Conservation (phyloP, 495 filamentous ascomycete species). For the Cairneyella variabilis region DNA sequence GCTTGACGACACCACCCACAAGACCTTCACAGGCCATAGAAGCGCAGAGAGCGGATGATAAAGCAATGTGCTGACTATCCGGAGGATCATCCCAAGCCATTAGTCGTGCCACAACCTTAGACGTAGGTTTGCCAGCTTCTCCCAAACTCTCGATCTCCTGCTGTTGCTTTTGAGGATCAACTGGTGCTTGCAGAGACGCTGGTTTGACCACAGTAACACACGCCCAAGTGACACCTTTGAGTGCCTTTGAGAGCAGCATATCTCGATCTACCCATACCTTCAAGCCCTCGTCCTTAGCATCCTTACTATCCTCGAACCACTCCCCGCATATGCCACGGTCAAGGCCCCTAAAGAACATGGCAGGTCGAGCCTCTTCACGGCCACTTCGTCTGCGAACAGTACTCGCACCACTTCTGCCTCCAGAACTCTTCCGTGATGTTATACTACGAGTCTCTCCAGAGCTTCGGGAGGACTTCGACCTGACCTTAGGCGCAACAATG, state of each 20-base stretch:
- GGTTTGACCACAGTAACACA: constrained; percentile 76
- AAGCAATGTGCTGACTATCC: constrained; percentile 67
- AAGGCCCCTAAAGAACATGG: constrained; percentile 73
- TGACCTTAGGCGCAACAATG: constrained; percentile 86
- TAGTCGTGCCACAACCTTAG: constrained; percentile 72
- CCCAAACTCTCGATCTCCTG: constrained; percentile 48
- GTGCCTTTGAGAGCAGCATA: constrained; percentile 57
- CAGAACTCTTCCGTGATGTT: constrained; percentile 63
- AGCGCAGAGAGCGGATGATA: constrained; percentile 72
- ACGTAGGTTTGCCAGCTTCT: constrained; percentile 57
- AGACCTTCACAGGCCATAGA: constrained; percentile 65
- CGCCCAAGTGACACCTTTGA: constrained; percentile 70
- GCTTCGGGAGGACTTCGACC: constrained; percentile 37
- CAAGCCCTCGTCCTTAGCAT: constrained; percentile 57
- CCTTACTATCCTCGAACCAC: constrained; percentile 64
- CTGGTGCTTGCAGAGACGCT: constrained; percentile 67
- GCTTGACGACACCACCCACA: constrained; percentile 81
- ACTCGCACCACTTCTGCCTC: constrained; percentile 67
- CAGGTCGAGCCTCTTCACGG: constrained; percentile 55
- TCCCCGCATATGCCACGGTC: constrained; percentile 61
- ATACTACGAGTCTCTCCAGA: constrained; percentile 66
- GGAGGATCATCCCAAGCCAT: constrained; percentile 82
- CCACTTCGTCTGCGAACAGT: constrained; percentile 57
- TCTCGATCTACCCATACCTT: constrained; percentile 83
- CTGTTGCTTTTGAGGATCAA: constrained; percentile 70